Evolutionary conservation across 805 yeast genomes (phyloP).

Genomic region (Huiozyma sinensis): DNA sequence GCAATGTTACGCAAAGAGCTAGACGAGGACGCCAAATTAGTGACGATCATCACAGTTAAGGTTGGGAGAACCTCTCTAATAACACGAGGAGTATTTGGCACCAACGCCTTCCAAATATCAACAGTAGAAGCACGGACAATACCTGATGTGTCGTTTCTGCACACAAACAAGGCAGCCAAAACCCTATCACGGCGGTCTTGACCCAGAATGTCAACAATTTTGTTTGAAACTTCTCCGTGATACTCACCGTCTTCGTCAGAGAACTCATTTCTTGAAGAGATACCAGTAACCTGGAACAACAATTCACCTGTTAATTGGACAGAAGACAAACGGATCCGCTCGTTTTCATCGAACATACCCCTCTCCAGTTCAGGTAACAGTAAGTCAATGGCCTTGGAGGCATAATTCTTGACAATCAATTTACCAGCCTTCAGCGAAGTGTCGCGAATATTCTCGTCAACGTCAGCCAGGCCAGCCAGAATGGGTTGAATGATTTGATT

Average conservation of each 20-base stretch:
- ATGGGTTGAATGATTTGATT: conserved; percentile 83
- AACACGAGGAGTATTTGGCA: conserved; percentile 90
- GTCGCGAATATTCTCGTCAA: conserved; percentile 76
- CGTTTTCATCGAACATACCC: conserved; percentile 73
- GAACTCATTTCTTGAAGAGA: conserved; percentile 65
- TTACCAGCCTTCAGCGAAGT: conserved; percentile 89
- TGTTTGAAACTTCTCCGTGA: conserved; percentile 44
- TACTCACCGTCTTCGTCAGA: conserved; percentile 34
- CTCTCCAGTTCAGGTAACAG: conserved; percentile 86
- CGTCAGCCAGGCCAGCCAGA: conserved; percentile 82
- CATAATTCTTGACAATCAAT: conserved; percentile 80
- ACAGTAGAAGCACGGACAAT: conserved; percentile 81
- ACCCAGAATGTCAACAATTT: conserved; percentile 72
- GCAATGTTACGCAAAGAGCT: conserved; percentile 75
- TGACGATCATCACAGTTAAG: conserved; percentile 68
- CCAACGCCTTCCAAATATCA: conserved; percentile 94
- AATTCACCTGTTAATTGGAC: conserved; percentile 93
- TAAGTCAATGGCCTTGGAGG: conserved; percentile 84
- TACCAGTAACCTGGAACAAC: conserved; percentile 87
- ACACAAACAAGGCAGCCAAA: conserved; percentile 75
- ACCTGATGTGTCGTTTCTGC: conserved; percentile 86
- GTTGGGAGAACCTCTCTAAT: conserved; percentile 85
- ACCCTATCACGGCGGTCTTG: conserved; percentile 79
- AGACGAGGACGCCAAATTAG: conserved; percentile 73
- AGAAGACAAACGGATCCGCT: conserved; percentile 84